Evolutionary conservation across 805 yeast genomes (phyloP).

Genomic region (Hanseniaspora valbyensis): DNA sequence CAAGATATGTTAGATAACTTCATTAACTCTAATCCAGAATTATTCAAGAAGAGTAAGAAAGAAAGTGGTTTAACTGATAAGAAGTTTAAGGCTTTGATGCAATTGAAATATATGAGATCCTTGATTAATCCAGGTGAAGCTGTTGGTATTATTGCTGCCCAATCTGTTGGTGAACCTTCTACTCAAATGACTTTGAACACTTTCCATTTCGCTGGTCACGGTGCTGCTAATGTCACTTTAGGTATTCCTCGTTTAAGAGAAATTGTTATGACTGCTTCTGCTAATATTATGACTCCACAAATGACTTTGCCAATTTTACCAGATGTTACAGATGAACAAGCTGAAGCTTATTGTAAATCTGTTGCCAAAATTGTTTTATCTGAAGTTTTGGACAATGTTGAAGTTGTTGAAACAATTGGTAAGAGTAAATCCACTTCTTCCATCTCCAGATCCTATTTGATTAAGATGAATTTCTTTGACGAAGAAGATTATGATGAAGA

Average conservation of each 20-base stretch:
- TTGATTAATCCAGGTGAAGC: conserved; percentile 93
- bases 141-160: conserved; percentile 96
- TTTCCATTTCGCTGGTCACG: conserved; percentile 99
- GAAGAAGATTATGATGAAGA: conserved; percentile 68
- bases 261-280: conserved; percentile 97
- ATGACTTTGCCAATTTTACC: conserved; percentile 80
- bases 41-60: conserved; percentile 42
- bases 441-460: conserved; percentile 58
- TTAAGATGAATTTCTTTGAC: conserved; percentile 66
- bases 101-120: conserved; percentile 94
- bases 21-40: conserved; percentile 42
- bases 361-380: conserved; percentile 75
- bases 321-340: conserved; percentile 74
- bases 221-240: conserved; percentile 97
- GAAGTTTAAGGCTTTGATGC: conserved; percentile 94
- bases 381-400: conserved; percentile 75
- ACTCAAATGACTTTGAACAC: conserved; percentile 97
- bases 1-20: conserved; percentile 67
- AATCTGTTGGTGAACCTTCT: conserved; percentile 97
- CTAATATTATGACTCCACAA: conserved; percentile 94
- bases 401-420: conserved; percentile 82
- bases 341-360: conserved; percentile 86
- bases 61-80: conserved; percentile 47
- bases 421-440: conserved; percentile 36
- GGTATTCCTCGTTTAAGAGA: conserved; percentile 99